Percentiles rank a stretch among this genome's conserved stretches.
phyloP scores from a whole-genome alignment of 306 rosid genomes.

The Lathyrus tuberosus region DNA sequence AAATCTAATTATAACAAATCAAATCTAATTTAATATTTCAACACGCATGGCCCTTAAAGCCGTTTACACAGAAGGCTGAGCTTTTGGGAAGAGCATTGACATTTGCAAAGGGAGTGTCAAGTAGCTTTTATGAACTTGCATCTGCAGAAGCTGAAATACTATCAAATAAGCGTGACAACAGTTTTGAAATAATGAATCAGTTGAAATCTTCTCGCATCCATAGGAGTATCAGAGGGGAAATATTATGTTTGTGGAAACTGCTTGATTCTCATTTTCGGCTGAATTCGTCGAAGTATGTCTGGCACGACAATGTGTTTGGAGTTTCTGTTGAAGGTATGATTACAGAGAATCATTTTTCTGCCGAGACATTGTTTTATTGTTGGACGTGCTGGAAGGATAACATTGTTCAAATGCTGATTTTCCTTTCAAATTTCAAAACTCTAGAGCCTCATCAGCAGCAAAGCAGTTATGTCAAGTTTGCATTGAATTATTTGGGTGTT shows the following conservation, averaged over 20 bases:
- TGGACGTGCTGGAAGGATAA: slow-evolving; percentile 75
- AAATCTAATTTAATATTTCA: too few species aligned
- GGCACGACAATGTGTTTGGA: slow-evolving; percentile 44
- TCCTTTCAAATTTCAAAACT: slow-evolving; percentile 42
- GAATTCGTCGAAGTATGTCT: slow-evolving; percentile 42
- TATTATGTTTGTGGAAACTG: slow-evolving; percentile 57
- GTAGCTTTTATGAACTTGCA: slow-evolving; percentile 43
- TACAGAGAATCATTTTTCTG: slow-evolving; percentile 47
- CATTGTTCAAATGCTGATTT: slow-evolving; percentile 43
- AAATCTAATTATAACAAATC: too few species aligned
- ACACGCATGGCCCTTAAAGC: too few species aligned
- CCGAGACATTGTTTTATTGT: slow-evolving; percentile 59
- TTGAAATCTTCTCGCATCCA: slow-evolving; percentile 47
- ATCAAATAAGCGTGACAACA: slow-evolving; percentile 34
- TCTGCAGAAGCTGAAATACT: slow-evolving; percentile 56
- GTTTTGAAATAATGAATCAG: slow-evolving; percentile 32
- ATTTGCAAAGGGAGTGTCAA: slow-evolving; percentile 49
- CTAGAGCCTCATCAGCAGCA: slow-evolving; percentile 42
- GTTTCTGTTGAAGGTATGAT: slow-evolving; percentile 42
- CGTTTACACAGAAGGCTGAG: slow-evolving; percentile 50
- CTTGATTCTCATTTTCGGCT: slow-evolving; percentile 61
- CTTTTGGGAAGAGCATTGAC: slow-evolving; percentile 57
- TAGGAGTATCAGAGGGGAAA: slow-evolving; percentile 55
- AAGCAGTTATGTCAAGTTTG: slow-evolving; percentile 45
- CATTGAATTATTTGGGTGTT: slow-evolving; percentile 65